Base-by-base conservation (phyloP, 257 asterid species). In the Coffea canephora region DNA sequence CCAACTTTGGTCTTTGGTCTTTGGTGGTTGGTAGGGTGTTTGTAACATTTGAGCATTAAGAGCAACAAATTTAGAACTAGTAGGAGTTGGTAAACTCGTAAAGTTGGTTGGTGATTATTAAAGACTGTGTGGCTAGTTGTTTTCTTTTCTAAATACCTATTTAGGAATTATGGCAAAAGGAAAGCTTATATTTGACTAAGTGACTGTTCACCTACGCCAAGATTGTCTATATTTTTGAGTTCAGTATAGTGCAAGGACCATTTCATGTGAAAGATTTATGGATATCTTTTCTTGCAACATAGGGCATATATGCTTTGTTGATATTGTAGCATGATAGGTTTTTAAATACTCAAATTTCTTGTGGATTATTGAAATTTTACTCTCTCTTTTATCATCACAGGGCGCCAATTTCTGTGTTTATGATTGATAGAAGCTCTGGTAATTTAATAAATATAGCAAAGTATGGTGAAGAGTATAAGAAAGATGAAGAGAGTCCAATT, bases 381-480 rank as follows among this genome's bases (percentile, higher is more conserved):
- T 80, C 25, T 62, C 8, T 54, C 69, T 61, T 61, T 27, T 76
- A 19, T 72, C 62, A 34, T 86, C 62, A 43, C 97, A 94, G 98
- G 97, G 71, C 89, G 1, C 93, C 98, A 0, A 87, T 94, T 41
- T 89, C 90, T 25, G 98, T 92, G 23, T 94, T 74, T 85, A 91
- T 85, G 94, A 82, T 88, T 76, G 94, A 88, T 70, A 88, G 83
- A 80, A 85, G 82, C 72, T 79, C 92, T 0, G 90, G 84, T 45
- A 88, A 78, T 66, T 79, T 92, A 73, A 82, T 82, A 18, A 91
- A 92, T 70, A 90, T 89, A 71, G 90, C 97, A 54, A 79, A 84
- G 81, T 94, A 94, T 39, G 98, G 97, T 23, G 91, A 90, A 80
- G 94, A 92, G 80, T 91, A 94, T 81, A 77, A 25, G 69, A 90